Evolutionary conservation across 139 green algal genomes (phyloP).

Genomic region (Protoeuglena noctilucae): DNA sequence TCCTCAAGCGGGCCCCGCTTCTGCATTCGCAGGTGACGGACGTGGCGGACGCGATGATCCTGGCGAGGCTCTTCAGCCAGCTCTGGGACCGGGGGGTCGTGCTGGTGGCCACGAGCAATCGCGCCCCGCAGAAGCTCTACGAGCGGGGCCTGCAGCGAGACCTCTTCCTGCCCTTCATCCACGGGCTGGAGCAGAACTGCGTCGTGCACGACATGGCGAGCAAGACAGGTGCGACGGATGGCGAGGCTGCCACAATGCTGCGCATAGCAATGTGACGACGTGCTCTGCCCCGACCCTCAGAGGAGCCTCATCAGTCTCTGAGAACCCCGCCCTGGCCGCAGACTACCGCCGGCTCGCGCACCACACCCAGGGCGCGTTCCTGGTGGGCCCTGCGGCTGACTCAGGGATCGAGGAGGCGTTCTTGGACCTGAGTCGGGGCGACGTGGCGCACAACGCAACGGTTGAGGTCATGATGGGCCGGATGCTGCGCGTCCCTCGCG

Average conservation of each 20-base stretch:
- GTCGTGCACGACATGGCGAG: conserved; percentile 76
- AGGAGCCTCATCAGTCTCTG: too few species aligned
- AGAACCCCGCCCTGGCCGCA: too few species aligned
- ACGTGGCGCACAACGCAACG: background rate
- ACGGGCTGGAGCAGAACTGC: conserved; percentile 58
- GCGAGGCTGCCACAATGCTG: too few species aligned
- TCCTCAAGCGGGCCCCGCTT: conserved; percentile 7
- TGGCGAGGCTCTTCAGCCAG: conserved; percentile 25
- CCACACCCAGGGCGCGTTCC: conserved; percentile 62
- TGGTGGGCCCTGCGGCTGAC: conserved; percentile 21
- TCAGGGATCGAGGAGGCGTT: conserved; percentile 25
- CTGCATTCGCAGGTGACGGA: too few species aligned
- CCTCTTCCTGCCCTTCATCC: conserved; percentile 95
- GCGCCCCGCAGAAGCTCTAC: conserved; percentile 73
- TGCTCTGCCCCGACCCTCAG: too few species aligned
- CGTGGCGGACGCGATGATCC: conserved; percentile 86
- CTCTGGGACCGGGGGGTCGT: conserved; percentile 22
- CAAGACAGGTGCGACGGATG: too few species aligned
- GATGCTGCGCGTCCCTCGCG: conserved; percentile 2
- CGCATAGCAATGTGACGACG: too few species aligned
- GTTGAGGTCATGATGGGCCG: conserved; percentile 11
- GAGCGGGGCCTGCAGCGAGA: conserved; percentile 78
- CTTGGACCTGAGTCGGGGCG: conserved; percentile 10
- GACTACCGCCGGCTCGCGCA: conserved; percentile 76
- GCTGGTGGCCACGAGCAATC: conserved; percentile 73